Percentiles rank a stretch among this genome's conserved stretches.
Conservation (phyloP, 495 filamentous ascomycete genomes). For the Pyronema domesticum region DNA sequence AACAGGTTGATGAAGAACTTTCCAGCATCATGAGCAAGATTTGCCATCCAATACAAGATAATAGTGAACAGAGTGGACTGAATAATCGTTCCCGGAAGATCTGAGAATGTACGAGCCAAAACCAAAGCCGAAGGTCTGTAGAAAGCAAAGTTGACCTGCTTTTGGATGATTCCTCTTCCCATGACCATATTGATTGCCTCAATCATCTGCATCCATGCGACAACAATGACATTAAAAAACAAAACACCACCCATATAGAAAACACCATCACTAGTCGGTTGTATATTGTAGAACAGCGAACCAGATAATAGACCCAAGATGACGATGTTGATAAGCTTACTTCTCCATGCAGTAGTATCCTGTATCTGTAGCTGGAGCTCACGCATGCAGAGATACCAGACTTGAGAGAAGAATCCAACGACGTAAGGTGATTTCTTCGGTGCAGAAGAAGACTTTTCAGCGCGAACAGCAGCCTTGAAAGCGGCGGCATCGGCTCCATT, state of each 20-base stretch:
- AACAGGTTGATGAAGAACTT: constrained; percentile 38
- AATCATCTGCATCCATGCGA: constrained; percentile 27
- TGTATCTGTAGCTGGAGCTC: constrained; percentile 63
- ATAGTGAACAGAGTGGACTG: constrained; percentile 48
- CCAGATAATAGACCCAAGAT: constrained; percentile 58
- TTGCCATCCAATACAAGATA: constrained; percentile 49
- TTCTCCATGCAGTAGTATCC: constrained; percentile 54
- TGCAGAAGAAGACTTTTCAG: constrained; percentile 49
- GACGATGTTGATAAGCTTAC: constrained; percentile 61
- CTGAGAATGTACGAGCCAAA: constrained; percentile 50
- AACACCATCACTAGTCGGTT: constrained; percentile 35
- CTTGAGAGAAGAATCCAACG: constrained; percentile 39
- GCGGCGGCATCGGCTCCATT: constrained; percentile 42
- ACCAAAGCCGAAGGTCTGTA: constrained; percentile 55
- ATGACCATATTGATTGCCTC: constrained; percentile 23
- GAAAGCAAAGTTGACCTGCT: constrained; percentile 54
- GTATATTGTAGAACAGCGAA: constrained; percentile 54
- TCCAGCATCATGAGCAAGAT: constrained; percentile 30
- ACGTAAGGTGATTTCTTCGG: constrained; percentile 48
- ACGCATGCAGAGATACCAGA: constrained; percentile 47
- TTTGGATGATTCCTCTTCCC: constrained; percentile 46
- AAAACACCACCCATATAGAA: constrained; percentile 38
- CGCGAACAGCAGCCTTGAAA: constrained; percentile 51
- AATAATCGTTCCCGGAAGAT: constrained; percentile 45
- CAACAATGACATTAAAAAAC: constrained; percentile 41